Evolutionary conservation across 1,284 basidiomycete species (phyloP), one percentile per base, ranked within the genome.

Genomic region (Puccinia hordei): DNA sequence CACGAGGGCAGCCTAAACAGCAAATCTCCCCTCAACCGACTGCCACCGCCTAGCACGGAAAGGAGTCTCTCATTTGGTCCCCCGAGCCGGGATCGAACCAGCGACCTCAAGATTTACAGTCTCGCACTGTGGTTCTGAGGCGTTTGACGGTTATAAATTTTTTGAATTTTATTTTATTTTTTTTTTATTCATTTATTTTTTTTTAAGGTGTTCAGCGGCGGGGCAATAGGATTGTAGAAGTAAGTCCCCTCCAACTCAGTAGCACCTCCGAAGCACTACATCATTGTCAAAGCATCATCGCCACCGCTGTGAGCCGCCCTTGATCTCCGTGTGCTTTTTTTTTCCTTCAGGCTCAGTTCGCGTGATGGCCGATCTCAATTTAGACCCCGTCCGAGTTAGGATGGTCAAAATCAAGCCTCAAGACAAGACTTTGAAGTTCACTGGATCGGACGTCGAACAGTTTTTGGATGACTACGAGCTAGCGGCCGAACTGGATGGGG

Each of bases 41-140:
- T 61, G 33, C 59, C 59, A 35, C 59, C 24, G 59, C 30, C 30
- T 61, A 35, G 13, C 59, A 61, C 59, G 30, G 59, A 27, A 8
- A 33, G 59, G 59, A 61, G 59, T 61, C 24, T 30, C 55, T 4
- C n/a, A 57, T 57, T 57, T 57, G 55, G 55, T 57, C n/a, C 55
- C 55, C 55, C n/a, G 24, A 57, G 55, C 55, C 55, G 55, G 55
- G 38, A 41, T 41, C 38, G 38, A 41, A 41, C 38, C 38, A 41
- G 38, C 38, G 38, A 41, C 38, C 38, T 57, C 55, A 57, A 57
- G 17, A 57, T 57, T 24, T 57, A 57, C 55, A 57, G 55, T 57
- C 55, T 57, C n/a, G 24, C 24, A 41, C 55, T 24, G 24, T 27
- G 17, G 19, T n/a, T 57, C n/a, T n/a, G 9, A n/a, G 24, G 55